These are phyloP conservation scores for Mallotus japonicus DNA, from an alignment of 441 rosid genomes.

Conservation along the genomic window DNA sequence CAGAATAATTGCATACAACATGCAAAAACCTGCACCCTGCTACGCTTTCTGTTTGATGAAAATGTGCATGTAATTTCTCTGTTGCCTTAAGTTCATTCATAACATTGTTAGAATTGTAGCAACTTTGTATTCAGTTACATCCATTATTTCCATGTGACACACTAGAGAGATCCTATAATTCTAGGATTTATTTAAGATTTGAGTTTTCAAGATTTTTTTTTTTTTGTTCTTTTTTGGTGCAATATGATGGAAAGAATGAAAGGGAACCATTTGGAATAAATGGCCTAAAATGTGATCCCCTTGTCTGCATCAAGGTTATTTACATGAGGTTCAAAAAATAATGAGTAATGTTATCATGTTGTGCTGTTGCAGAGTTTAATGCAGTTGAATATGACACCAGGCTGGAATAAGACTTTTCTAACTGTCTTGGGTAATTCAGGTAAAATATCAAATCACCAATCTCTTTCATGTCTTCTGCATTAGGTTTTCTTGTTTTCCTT, in stretches of 20 bases:
- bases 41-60: conserved; percentile 6
- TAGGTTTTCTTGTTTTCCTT: background rate
- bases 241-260: background rate
- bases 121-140: background rate
- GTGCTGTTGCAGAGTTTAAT: conserved; percentile 37
- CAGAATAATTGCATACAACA: conserved; percentile 16
- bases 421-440: conserved; percentile 83
- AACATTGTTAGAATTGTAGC: background rate
- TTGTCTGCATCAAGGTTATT: conserved; percentile 2
- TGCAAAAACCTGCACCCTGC: conserved; percentile 17
- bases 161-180: background rate
- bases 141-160: background rate
- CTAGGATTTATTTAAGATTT: background rate
- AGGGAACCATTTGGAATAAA: background rate
- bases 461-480: background rate
- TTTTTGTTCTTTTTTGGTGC: background rate
- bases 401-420: conserved; percentile 55
- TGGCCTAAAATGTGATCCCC: background rate
- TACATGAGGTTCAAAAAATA: background rate
- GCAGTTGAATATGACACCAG: conserved; percentile 67
- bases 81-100: background rate
- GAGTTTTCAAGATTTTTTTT: background rate
- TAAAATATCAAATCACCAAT: conserved; percentile 28
- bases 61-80: background rate
- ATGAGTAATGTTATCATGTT: conserved; percentile 22